Conservation (phyloP, 441 rosid species). For the Rhodomyrtus psidioides region DNA sequence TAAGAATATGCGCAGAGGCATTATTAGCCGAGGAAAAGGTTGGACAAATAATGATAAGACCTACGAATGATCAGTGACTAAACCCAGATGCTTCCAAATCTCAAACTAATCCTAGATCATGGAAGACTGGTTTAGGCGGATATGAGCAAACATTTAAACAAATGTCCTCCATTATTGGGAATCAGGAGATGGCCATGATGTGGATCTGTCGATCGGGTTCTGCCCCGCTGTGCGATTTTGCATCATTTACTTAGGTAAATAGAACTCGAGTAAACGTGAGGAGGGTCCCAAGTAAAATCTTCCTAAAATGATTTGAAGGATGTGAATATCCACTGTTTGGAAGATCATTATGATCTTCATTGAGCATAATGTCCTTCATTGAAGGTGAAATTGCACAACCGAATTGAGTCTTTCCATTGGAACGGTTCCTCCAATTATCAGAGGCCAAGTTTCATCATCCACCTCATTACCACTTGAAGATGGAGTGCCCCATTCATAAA, state of each 20-base stretch:
- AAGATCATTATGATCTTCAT: neutral
- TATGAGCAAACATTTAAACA: neutral
- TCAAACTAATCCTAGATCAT: neutral
- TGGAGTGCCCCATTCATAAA: neutral
- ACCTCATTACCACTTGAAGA: neutral
- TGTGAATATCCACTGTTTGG: neutral
- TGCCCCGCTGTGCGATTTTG: neutral
- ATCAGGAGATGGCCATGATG: neutral
- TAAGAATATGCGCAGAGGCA: neutral
- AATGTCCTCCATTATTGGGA: neutral
- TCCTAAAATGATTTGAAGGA: neutral
- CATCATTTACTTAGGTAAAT: neutral
- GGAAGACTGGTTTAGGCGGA: neutral
- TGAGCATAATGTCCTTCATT: neutral
- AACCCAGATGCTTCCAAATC: neutral
- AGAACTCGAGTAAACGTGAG: neutral
- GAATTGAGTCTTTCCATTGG: neutral
- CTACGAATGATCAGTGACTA: neutral
- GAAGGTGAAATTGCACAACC: neutral
- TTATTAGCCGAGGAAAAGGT: neutral
- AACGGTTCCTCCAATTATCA: neutral
- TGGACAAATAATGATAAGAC: neutral
- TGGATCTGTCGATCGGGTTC: neutral
- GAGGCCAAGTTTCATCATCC: neutral
- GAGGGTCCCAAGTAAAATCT: neutral